Percentiles rank a stretch among this genome's conserved stretches.
phyloP scores from a whole-genome alignment of 371 early-diverging fungal species.

The Syncephalastrum contaminatum region DNA sequence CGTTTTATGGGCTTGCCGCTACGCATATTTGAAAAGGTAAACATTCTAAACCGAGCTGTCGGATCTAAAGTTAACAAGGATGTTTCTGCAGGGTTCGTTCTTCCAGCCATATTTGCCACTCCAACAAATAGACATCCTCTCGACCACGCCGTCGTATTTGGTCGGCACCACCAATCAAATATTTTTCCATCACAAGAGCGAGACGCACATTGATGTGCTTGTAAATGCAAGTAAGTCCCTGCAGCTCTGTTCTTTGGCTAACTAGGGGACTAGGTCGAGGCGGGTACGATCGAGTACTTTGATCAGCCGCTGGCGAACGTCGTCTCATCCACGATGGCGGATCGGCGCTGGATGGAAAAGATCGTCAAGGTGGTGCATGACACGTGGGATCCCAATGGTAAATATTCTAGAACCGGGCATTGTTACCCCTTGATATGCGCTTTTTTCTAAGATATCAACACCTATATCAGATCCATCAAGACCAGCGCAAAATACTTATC shows the following conservation, averaged over 20 bases:
- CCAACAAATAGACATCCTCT: conserved; percentile 80
- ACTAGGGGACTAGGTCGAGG: conserved; percentile 53
- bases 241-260: not conserved
- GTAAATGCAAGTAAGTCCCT: conserved; percentile 57
- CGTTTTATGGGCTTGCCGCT: conserved; percentile 69
- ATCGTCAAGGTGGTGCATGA: conserved; percentile 55
- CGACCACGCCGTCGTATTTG: conserved; percentile 68
- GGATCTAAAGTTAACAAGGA: not conserved
- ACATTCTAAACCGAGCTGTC: not conserved
- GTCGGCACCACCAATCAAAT: conserved; percentile 83
- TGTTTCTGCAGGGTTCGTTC: conserved; percentile 58
- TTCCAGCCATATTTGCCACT: conserved; percentile 86
- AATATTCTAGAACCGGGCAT: conserved; percentile 1
- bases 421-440: not conserved
- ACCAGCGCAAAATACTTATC: conserved; percentile 57
- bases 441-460: not conserved
- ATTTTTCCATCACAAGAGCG: conserved; percentile 71
- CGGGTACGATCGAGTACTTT: conserved; percentile 70
- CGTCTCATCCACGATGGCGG: conserved; percentile 56
- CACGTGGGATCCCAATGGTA: conserved; percentile 56
- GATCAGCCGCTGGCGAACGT: conserved; percentile 53
- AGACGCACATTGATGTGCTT: conserved; percentile 71
- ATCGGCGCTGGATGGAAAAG: conserved; percentile 67
- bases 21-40: conserved; percentile 69
- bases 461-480: conserved; percentile 43